Percentiles rank a stretch among this genome's conserved stretches.
Conservation (phyloP, 352 stramenopile genomes). For the Aphanomyces euteiches region DNA sequence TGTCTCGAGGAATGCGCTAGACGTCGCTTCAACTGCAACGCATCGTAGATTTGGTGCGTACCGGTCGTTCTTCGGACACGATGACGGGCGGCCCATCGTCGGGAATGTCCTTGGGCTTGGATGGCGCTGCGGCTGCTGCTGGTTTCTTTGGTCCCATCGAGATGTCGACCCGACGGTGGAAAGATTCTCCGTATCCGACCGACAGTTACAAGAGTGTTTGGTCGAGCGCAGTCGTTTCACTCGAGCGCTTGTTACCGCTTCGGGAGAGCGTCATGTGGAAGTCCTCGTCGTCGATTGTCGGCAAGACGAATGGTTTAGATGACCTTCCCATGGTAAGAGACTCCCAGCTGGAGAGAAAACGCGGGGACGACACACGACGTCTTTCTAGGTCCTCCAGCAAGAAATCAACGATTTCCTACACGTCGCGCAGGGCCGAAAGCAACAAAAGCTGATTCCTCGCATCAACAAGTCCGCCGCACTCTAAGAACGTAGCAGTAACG, state of each 20-base stretch:
- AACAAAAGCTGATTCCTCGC: slow-evolving; percentile 46
- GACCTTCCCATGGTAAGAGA: slow-evolving; percentile 18
- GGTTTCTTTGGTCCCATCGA: slow-evolving; percentile 26
- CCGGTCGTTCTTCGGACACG: slow-evolving; percentile 14
- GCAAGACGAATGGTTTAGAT: slow-evolving; percentile 28
- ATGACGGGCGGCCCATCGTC: slow-evolving; percentile 21
- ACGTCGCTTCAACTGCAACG: too few relatives aligned
- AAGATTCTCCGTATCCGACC: too few relatives aligned
- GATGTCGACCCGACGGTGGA: too few relatives aligned
- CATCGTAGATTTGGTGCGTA: not conserved
- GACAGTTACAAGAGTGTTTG: not conserved
- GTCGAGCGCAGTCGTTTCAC: not conserved
- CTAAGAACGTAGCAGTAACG: not conserved
- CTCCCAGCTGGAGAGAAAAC: not conserved
- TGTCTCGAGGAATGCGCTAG: slow-evolving; percentile 10
- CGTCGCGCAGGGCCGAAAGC: slow-evolving; percentile 46
- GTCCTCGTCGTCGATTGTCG: slow-evolving; percentile 26
- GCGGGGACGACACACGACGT: not conserved
- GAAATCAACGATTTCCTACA: slow-evolving; percentile 62
- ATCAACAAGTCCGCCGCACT: slow-evolving; percentile 46
- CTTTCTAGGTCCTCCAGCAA: slow-evolving; percentile 44
- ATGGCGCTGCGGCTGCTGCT: not conserved
- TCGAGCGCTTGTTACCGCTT: not conserved
- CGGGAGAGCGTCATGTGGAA: slow-evolving; percentile 21
- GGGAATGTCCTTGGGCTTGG: not conserved